These are phyloP conservation scores for Bruguiera parviflora DNA, from an alignment of 345 rosid genomes.

Conservation along the genomic window DNA sequence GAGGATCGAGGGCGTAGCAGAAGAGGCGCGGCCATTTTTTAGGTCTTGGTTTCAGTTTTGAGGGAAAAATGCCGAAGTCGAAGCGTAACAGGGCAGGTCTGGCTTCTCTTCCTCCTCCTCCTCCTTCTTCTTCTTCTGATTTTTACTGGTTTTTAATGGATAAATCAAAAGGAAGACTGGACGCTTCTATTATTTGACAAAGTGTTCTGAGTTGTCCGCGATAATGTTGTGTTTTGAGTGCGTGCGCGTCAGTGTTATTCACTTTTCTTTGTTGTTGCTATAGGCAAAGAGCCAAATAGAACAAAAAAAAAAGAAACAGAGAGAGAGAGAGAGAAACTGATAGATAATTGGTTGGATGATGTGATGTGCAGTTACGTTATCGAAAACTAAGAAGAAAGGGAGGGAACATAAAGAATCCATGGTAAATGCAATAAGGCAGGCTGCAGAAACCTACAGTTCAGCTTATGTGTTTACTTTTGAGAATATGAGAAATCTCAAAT, in stretches of 20 bases:
- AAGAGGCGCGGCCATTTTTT: too few species aligned
- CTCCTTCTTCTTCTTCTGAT: not conserved
- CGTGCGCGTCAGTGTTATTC: not conserved
- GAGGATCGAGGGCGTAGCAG: too few species aligned
- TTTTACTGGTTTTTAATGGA: too few species aligned
- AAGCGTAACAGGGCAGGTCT: conserved; percentile 79
- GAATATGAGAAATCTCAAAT: conserved; percentile 93
- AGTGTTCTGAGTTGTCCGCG: too few species aligned
- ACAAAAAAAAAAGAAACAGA: too few species aligned
- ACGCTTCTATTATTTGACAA: too few species aligned
- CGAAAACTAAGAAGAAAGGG: conserved; percentile 97
- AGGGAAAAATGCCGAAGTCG: conserved; percentile 73
- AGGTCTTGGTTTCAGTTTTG: too few species aligned
- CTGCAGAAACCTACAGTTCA: conserved; percentile 54
- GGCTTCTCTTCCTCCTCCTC: conserved; percentile 2
- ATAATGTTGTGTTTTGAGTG: not conserved
- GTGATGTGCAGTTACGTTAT: conserved; percentile 62
- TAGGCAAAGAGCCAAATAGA: too few species aligned
- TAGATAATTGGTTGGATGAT: not conserved
- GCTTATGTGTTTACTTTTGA: conserved; percentile 81
- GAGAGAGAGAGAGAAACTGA: too few species aligned
- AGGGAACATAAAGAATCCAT: conserved; percentile 75
- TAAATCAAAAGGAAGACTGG: too few species aligned
- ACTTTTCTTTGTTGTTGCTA: too few species aligned
- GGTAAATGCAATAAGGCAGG: conserved; percentile 65